phyloP scores from a whole-genome alignment of 139 green algal species.

The Nannochloris sp. region DNA sequence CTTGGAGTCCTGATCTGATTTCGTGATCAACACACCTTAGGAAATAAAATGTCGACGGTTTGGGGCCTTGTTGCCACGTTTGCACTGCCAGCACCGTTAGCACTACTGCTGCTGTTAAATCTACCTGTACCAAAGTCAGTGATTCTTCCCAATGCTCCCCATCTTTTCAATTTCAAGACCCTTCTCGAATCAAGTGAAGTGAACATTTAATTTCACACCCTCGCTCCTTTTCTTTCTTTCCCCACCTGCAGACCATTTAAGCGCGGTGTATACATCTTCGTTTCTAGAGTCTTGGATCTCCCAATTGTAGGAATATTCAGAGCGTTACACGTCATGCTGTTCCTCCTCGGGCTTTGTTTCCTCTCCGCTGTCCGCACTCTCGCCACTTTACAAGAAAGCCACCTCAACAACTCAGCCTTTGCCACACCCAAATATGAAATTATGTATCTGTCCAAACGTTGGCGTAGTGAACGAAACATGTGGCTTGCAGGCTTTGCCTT shows the following conservation, averaged over 20 bases:
- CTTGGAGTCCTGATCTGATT: too few relatives aligned
- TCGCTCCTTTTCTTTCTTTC: not conserved
- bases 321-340: slow-evolving; percentile 44
- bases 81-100: slow-evolving; percentile 21
- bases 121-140: slow-evolving; percentile 23
- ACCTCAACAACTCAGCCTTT: not conserved
- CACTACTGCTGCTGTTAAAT: slow-evolving; percentile 12
- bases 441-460: slow-evolving; percentile 34
- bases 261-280: slow-evolving; percentile 8
- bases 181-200: too few relatives aligned
- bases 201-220: too few relatives aligned
- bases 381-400: not conserved
- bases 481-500: slow-evolving; percentile 29
- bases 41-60: not conserved
- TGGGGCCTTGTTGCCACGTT: slow-evolving; percentile 25
- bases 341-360: slow-evolving; percentile 32
- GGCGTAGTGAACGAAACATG: slow-evolving; percentile 46
- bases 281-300: slow-evolving; percentile 22
- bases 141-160: not conserved
- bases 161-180: not conserved
- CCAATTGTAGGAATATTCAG: slow-evolving; percentile 27
- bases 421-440: slow-evolving; percentile 27
- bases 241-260: slow-evolving; percentile 8
- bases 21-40: too few relatives aligned
- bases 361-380: slow-evolving; percentile 12